Conservation (phyloP, 768 basidiomycete species). For the Pholiota conissans region DNA sequence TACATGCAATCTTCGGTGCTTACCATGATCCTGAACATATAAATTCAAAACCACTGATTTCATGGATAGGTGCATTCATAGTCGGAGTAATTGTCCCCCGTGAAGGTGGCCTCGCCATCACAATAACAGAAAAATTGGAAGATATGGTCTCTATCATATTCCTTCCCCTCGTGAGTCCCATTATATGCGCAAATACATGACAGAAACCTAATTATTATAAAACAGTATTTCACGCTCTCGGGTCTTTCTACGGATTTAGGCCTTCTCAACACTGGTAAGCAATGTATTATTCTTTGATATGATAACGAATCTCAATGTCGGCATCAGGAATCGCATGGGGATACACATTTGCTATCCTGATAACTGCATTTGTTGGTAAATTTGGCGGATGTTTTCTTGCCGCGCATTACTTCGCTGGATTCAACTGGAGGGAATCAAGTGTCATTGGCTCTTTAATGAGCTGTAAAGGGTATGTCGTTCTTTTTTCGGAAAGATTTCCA, state of each 20-base stretch:
- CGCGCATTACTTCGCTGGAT: conserved; percentile 66
- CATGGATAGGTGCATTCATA: conserved; percentile 68
- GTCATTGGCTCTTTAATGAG: conserved; percentile 93
- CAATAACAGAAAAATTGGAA: conserved; percentile 94
- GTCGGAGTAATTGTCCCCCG: conserved; percentile 83
- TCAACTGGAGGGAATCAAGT: conserved; percentile 76
- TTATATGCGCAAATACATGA: background rate
- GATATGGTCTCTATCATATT: conserved; percentile 92
- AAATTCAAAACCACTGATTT: background rate
- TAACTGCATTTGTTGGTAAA: conserved; percentile 83
- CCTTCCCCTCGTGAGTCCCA: conserved; percentile 66
- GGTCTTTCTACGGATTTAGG: conserved; percentile 90
- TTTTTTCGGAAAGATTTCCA: background rate
- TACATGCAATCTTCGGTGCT: conserved; percentile 86
- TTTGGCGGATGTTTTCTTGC: conserved; percentile 82
- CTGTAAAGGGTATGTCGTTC: conserved; percentile 75
- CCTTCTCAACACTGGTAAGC: conserved; percentile 76
- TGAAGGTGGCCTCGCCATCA: conserved; percentile 82
- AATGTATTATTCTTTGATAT: conserved; percentile 5
- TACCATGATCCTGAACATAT: background rate
- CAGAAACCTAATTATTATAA: conserved; percentile 5
- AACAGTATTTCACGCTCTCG: conserved; percentile 87
- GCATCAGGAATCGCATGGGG: conserved; percentile 77
- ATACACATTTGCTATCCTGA: conserved; percentile 78
- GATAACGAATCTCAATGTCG: background rate